phyloP scores from a whole-genome alignment of 352 stramenopile genomes.

The Globisporangium yorkense region DNA sequence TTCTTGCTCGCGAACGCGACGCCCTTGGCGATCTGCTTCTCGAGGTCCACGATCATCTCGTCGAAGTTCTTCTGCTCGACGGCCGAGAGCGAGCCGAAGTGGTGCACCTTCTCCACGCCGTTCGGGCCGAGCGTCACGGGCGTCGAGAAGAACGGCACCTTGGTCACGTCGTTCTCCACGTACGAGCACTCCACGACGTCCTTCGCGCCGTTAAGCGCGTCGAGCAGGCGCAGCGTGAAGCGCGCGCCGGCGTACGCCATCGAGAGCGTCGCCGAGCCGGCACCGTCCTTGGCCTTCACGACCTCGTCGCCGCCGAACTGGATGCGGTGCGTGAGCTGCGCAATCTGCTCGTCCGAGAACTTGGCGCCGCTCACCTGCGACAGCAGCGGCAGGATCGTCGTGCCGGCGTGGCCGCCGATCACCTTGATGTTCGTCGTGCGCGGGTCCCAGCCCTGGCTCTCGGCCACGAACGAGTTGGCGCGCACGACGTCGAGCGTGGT shows the following conservation, averaged over 20 bases:
- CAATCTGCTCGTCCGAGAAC: constrained; percentile 93
- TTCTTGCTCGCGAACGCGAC: constrained; percentile 80
- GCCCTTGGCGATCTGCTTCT: constrained; percentile 87
- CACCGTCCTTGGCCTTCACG: constrained; percentile 95
- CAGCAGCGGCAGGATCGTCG: constrained; percentile 98
- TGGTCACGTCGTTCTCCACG: constrained; percentile 95
- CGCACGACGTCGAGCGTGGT: constrained; percentile 98
- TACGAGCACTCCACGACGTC: constrained; percentile 97
- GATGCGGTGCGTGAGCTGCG: constrained; percentile 95
- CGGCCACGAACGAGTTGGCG: constrained; percentile 94
- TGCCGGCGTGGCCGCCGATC: constrained; percentile 98
- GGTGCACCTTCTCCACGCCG: constrained; percentile 94
- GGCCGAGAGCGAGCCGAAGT: constrained; percentile 84
- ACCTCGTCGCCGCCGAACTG: constrained; percentile 95
- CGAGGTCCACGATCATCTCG: constrained; percentile 84
- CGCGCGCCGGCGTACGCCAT: constrained; percentile 98
- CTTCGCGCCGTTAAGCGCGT: constrained; percentile 93
- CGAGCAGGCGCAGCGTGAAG: constrained; percentile 92
- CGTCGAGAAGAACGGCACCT: constrained; percentile 94
- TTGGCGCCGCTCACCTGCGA: constrained; percentile 92
- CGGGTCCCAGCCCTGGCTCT: constrained; percentile 76
- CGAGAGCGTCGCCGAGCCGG: constrained; percentile 97
- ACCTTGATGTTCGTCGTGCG: constrained; percentile 90
- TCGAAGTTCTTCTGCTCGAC: constrained; percentile 87
- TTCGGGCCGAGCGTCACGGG: constrained; percentile 95